Conservation (phyloP, 2,329 filamentous ascomycete species). For the Penicillium frequentans region DNA sequence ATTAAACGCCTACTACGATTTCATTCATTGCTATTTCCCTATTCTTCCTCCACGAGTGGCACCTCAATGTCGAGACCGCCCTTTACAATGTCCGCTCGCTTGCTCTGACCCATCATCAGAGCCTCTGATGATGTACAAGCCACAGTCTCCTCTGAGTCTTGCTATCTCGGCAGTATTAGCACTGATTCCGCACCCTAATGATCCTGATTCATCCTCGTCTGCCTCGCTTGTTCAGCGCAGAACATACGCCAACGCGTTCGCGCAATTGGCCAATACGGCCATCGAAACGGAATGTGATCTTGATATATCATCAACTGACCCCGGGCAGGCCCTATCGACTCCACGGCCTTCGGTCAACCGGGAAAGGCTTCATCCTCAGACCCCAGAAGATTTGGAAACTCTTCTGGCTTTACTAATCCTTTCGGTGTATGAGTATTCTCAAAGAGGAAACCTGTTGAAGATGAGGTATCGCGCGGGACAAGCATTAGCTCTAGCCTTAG, state of each 20-base stretch:
- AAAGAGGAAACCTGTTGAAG: conserved; percentile 47
- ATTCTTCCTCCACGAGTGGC: conserved; percentile 41
- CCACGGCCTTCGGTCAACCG: conserved; percentile 32
- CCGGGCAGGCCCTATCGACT: conserved; percentile 40
- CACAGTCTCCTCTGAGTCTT: conserved; percentile 44
- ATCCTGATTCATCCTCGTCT: conserved; percentile 36
- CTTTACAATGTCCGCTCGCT: conserved; percentile 34
- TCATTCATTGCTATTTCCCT: conserved; percentile 48
- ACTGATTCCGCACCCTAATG: conserved; percentile 43
- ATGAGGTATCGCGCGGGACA: conserved; percentile 48
- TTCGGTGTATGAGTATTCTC: conserved; percentile 48
- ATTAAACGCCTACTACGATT: conserved; percentile 48
- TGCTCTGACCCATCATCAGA: conserved; percentile 31
- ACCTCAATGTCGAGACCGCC: conserved; percentile 31
- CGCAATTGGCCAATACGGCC: conserved; percentile 38
- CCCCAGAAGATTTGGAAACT: conserved; percentile 43
- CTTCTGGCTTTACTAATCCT: conserved; percentile 44
- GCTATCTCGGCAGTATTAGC: conserved; percentile 46
- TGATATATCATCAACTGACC: conserved; percentile 39
- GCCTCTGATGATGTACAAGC: conserved; percentile 35
- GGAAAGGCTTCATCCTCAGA: conserved; percentile 38
- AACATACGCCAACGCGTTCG: conserved; percentile 41
- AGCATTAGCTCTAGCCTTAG: conserved; percentile 44
- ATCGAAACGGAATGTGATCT: conserved; percentile 47
- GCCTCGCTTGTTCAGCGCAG: conserved; percentile 39